Evolutionary conservation across 108 stramenopile genomes (phyloP).

Genomic region (Parietichytrium sp.): DNA sequence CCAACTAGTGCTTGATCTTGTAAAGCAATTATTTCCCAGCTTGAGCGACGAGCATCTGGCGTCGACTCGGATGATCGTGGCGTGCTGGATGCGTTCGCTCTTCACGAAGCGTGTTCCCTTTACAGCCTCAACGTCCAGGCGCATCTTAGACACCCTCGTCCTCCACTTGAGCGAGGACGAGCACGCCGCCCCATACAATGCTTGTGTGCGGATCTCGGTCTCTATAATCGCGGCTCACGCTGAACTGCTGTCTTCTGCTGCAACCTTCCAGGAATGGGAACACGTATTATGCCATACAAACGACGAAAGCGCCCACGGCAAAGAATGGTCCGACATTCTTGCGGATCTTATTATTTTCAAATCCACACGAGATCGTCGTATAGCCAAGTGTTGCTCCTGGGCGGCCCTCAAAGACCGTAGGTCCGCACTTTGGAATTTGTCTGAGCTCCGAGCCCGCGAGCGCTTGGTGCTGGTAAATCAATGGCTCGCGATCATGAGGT

Average conservation of each 20-base stretch:
- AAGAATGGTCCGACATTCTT: background rate
- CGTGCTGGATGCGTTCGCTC: background rate
- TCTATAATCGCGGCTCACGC: background rate
- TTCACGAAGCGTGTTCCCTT: background rate
- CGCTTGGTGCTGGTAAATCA: background rate
- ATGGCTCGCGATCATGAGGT: background rate
- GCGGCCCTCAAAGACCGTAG: background rate
- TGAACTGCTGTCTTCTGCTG: background rate
- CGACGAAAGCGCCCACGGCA: background rate
- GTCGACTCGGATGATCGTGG: background rate
- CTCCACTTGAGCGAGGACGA: constrained; percentile 9
- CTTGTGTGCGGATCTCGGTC: background rate
- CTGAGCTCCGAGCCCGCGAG: background rate
- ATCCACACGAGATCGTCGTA: background rate
- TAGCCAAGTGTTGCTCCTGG: background rate
- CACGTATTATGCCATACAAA: background rate
- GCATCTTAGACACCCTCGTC: background rate
- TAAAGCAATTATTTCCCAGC: background rate
- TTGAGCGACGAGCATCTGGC: background rate
- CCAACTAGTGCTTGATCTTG: background rate
- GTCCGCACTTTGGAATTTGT: constrained; percentile 1
- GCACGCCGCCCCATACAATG: background rate
- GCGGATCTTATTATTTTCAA: background rate
- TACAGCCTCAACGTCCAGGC: background rate
- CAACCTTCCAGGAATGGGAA: background rate